Base-by-base conservation (phyloP, 768 basidiomycete species). In the Termitomyces sp. region DNA sequence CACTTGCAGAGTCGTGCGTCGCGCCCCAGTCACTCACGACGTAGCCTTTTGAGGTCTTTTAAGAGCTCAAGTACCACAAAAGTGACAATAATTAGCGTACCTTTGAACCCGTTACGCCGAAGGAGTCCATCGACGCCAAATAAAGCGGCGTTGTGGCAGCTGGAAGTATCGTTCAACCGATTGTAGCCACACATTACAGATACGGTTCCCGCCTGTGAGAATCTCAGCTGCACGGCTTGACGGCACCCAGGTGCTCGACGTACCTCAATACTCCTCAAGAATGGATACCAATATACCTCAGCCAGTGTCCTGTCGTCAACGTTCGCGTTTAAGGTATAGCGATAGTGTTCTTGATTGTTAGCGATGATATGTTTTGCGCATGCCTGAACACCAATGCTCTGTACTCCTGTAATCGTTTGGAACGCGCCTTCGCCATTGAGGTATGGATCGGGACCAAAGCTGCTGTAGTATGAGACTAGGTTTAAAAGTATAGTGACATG, bases 361-460 rank as follows among this genome's bases (percentile, higher is more conserved):
- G 75, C 77, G 12, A 79, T 69, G 44, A 80, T 74, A 65, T 85
- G 85, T 60, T 86, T 86, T 0, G 81, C 79, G 58, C 81, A 83
- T 0, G 86, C 85, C 63, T 83, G 82, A 18, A 88, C 85, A 15
- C 86, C 86, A 42, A 79, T 75, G 64, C 78, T 79, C 65, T 89
- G 87, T 11, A 88, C 78, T 1, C 87, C 87, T 3, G 76, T 71
- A 53, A 89, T 79, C 0, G 85, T 87, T 67, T 85, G 80, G 61
- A 80, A 84, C 0, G 84, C 81, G 13, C 79, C 84, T 72, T 85
- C 85, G 7, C 88, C 87, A 55, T 78, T 78, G 9, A 90, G 76
- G 67, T 84, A 89, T 1, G 88, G 87, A 71, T 89, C 88, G 3
- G 80, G 83, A 33, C 86, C 81, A 63, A 80, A 81, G 58, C 80